Evolutionary conservation across 2,329 filamentous ascomycete species (phyloP).

Genomic region (Fusarium caatingaense): DNA sequence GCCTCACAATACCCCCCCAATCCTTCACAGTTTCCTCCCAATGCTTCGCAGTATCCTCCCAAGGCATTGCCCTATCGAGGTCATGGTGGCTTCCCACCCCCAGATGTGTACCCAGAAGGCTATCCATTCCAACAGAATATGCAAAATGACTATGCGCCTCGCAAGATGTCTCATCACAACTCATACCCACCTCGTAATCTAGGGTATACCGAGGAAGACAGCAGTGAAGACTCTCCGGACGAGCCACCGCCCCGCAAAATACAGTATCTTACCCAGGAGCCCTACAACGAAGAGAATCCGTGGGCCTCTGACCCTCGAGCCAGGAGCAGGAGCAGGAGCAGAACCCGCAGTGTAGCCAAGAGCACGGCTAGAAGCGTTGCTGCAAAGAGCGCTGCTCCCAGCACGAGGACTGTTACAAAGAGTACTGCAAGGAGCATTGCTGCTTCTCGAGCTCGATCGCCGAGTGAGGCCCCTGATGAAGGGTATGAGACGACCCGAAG

Average conservation of each 20-base stretch:
- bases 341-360: slow-evolving; percentile 31
- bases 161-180: slow-evolving; percentile 40
- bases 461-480: slow-evolving; percentile 46
- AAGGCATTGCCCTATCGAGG: slow-evolving; percentile 40
- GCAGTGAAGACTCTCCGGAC: slow-evolving; percentile 42
- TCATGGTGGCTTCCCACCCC: slow-evolving; percentile 36
- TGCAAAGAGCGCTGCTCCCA: slow-evolving; percentile 34
- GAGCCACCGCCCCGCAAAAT: slow-evolving; percentile 29
- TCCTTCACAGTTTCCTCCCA: slow-evolving; percentile 8
- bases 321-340: slow-evolving; percentile 39
- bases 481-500: slow-evolving; percentile 54
- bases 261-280: slow-evolving; percentile 42
- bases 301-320: slow-evolving; percentile 24
- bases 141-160: slow-evolving; percentile 38
- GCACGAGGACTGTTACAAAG: slow-evolving; percentile 35
- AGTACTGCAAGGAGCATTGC: slow-evolving; percentile 41
- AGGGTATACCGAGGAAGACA: slow-evolving; percentile 45
- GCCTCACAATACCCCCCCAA: slow-evolving; percentile 35
- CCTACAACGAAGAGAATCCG: slow-evolving; percentile 35
- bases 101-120: slow-evolving; percentile 40
- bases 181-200: slow-evolving; percentile 39
- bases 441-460: slow-evolving; percentile 38
- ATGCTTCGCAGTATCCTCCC: slow-evolving; percentile 31
- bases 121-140: slow-evolving; percentile 37
- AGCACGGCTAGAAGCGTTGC: slow-evolving; percentile 31